A percentile compares a stretch with the other conserved stretches of the same genome.
These are phyloP conservation scores for Tolypocladium capitatum DNA, from an alignment of 2,329 filamentous ascomycete species.

Conservation along the genomic window DNA sequence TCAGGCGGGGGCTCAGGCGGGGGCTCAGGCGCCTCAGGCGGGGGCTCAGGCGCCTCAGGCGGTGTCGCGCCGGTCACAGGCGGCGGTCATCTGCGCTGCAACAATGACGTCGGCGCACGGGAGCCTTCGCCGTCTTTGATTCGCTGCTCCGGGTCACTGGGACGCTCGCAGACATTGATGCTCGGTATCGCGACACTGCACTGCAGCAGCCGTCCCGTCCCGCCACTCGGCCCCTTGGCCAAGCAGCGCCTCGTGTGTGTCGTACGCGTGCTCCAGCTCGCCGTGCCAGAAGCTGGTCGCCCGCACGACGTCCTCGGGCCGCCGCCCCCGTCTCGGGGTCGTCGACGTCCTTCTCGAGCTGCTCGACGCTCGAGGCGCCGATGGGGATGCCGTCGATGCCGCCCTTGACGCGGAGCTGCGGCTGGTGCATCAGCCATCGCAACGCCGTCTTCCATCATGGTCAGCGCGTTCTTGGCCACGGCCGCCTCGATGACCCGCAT, in stretches of 20 bases:
- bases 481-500: slow-evolving; percentile 55
- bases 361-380: slow-evolving; percentile 42
- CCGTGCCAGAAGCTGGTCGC: slow-evolving; percentile 43
- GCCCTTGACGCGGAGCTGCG: slow-evolving; percentile 35
- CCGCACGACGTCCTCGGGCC: slow-evolving; percentile 64
- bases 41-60: not conserved
- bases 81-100: not conserved
- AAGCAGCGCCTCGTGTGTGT: slow-evolving; percentile 49
- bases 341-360: slow-evolving; percentile 44
- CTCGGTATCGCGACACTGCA: not conserved
- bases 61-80: not conserved
- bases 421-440: slow-evolving; percentile 63
- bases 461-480: slow-evolving; percentile 52
- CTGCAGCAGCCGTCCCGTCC: not conserved
- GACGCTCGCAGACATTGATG: not conserved
- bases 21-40: not conserved
- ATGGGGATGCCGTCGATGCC: slow-evolving; percentile 48
- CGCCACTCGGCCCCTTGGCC: slow-evolving; percentile 26
- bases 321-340: slow-evolving; percentile 53
- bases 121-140: not conserved
- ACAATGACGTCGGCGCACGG: not conserved
- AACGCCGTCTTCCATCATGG: slow-evolving; percentile 63
- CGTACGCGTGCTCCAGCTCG: slow-evolving; percentile 53
- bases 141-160: not conserved
- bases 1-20: too few species aligned